A percentile compares a stretch with the other conserved stretches of the same genome.
These are phyloP conservation scores for Boechera divaricarpa DNA, from an alignment of 345 rosid species.

Conservation along the genomic window DNA sequence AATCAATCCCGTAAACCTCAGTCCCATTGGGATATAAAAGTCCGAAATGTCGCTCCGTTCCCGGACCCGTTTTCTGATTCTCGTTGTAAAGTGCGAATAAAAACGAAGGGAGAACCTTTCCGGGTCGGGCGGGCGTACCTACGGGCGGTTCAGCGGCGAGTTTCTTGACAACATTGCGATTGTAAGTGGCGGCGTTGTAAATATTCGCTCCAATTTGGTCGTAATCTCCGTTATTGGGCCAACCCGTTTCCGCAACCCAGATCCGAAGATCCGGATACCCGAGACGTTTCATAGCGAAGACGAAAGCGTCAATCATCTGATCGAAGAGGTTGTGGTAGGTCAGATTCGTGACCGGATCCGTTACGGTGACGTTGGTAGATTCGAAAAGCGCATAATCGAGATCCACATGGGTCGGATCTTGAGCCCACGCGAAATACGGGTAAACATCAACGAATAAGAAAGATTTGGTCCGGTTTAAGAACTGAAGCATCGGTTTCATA, in stretches of 20 bases:
- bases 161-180: conserved; percentile 69
- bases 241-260: conserved; percentile 95
- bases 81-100: conserved; percentile 84
- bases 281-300: conserved; percentile 78
- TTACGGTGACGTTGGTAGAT: conserved; percentile 57
- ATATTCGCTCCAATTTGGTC: conserved; percentile 93
- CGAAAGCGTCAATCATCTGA: conserved; percentile 82
- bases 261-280: conserved; percentile 76
- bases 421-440: conserved; percentile 81
- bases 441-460: conserved; percentile 83
- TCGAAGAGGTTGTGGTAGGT: conserved; percentile 85
- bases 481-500: conserved; percentile 77
- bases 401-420: conserved; percentile 56
- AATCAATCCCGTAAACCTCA: conserved; percentile 63
- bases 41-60: conserved; percentile 95
- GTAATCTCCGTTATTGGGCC: conserved; percentile 90
- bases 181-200: conserved; percentile 88
- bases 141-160: conserved; percentile 62
- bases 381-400: conserved; percentile 74
- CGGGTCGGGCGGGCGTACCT: conserved; percentile 93
- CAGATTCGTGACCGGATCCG: conserved; percentile 68
- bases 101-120: conserved; percentile 64
- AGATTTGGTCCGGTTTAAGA: conserved; percentile 86
- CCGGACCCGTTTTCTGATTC: conserved; percentile 87
- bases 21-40: conserved; percentile 71